Evolutionary conservation across 805 yeast genomes (phyloP).

Genomic region (Dipodascus geniculatus): DNA sequence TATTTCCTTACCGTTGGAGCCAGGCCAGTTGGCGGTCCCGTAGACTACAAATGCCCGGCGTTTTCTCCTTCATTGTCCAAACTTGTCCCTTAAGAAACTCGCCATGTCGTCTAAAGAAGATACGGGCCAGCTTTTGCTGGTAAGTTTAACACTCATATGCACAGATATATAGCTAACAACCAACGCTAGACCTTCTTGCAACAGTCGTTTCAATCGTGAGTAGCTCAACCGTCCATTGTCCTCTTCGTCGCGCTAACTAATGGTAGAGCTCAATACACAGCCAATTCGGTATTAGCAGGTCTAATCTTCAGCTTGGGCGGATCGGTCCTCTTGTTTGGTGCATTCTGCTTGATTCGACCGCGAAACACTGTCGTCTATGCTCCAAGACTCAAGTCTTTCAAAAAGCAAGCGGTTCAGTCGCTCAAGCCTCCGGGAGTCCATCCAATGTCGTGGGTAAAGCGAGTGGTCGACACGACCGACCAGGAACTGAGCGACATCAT

Average conservation of each 20-base stretch:
- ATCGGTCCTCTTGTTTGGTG: conserved; percentile 15
- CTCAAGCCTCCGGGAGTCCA: conserved; percentile 11
- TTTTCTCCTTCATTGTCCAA: no score
- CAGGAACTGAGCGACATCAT: conserved; percentile 16
- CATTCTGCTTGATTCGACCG: conserved; percentile 24
- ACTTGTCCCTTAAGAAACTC: no score
- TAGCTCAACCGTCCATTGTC: not conserved
- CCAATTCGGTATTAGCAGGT: conserved; percentile 27
- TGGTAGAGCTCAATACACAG: conserved; percentile 3
- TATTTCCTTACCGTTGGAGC: no score
- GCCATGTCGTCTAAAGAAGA: no score
- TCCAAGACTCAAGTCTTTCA: conserved; percentile 14
- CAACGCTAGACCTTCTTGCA: not conserved
- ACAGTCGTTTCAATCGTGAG: conserved; percentile 3
- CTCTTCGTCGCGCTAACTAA: not conserved
- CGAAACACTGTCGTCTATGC: conserved; percentile 24
- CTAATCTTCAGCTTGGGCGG: conserved; percentile 26
- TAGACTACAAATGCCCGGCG: no score
- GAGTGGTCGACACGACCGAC: conserved; percentile 15
- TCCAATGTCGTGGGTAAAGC: conserved; percentile 18
- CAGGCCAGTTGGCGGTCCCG: no score
- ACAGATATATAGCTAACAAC: not conserved
- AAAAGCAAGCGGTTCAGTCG: not conserved
- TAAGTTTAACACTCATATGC: not conserved
- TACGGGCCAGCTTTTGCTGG: conserved; percentile 1